These are phyloP conservation scores for Nicotiana knightiana DNA, from an alignment of 257 asterid genomes.

Conservation along the genomic window DNA sequence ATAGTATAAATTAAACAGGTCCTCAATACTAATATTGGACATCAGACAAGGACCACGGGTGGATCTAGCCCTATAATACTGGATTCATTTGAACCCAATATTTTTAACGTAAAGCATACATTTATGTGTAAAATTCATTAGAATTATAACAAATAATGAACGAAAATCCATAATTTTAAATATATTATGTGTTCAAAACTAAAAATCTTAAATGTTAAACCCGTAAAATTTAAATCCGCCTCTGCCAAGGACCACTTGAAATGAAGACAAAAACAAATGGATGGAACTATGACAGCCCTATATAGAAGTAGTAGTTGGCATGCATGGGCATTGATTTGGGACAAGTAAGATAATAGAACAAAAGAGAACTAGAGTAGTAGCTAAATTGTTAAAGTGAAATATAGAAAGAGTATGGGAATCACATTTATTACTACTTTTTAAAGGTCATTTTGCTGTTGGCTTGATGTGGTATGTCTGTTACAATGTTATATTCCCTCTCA, in stretches of 20 bases:
- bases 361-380: background rate
- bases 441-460: constrained; percentile 21
- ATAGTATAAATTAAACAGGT: too few relatives aligned
- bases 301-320: background rate
- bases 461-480: constrained; percentile 31
- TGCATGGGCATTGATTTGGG: background rate
- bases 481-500: constrained; percentile 22
- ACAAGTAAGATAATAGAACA: background rate
- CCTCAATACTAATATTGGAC: too few relatives aligned
- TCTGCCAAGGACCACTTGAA: constrained; percentile 22
- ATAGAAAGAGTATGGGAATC: background rate
- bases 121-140: too few relatives aligned
- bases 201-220: too few relatives aligned
- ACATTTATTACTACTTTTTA: constrained; percentile 23
- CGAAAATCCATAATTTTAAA: too few relatives aligned
- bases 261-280: constrained; percentile 19
- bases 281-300: background rate
- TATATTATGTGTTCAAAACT: too few relatives aligned
- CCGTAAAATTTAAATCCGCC: too few relatives aligned
- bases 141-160: too few relatives aligned
- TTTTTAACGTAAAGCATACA: too few relatives aligned
- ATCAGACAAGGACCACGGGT: too few relatives aligned
- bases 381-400: background rate
- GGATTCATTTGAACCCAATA: too few relatives aligned
- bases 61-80: too few relatives aligned